phyloP scores from a whole-genome alignment of 495 filamentous ascomycete species.

The Daldinia grandis region DNA sequence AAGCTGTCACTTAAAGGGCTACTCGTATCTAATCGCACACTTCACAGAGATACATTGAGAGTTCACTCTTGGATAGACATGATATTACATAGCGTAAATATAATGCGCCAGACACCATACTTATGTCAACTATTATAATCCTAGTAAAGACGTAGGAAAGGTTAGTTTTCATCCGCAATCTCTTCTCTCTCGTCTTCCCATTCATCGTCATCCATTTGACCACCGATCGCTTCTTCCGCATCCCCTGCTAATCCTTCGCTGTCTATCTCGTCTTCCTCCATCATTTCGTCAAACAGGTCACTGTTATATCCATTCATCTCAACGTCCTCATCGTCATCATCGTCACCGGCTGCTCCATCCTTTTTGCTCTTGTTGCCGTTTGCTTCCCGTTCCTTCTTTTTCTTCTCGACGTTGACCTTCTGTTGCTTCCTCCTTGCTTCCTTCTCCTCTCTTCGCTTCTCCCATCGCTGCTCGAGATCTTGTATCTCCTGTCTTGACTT shows the following conservation, averaged over 20 bases:
- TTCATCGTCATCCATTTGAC: constrained; percentile 62
- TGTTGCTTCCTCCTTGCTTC: constrained; percentile 81
- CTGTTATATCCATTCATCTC: constrained; percentile 62
- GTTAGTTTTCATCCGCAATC: constrained; percentile 44
- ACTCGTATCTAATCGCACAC: not conserved
- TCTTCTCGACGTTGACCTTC: constrained; percentile 86
- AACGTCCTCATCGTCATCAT: constrained; percentile 67
- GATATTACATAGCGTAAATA: constrained; percentile 10
- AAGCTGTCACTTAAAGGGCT: no score
- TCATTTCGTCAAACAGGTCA: constrained; percentile 62
- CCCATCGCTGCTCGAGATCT: constrained; percentile 82
- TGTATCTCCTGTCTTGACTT: constrained; percentile 82
- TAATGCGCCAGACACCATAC: constrained; percentile 18
- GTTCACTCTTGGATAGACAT: not conserved
- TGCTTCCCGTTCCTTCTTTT: constrained; percentile 65
- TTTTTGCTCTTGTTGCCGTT: constrained; percentile 57
- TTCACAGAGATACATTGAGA: not conserved
- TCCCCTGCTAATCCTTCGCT: constrained; percentile 64
- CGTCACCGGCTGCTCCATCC: constrained; percentile 56
- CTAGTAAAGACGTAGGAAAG: not conserved
- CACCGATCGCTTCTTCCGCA: constrained; percentile 66
- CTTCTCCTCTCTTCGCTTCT: constrained; percentile 77
- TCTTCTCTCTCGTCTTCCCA: constrained; percentile 63
- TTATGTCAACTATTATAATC: not conserved
- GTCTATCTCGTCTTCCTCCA: constrained; percentile 63